Evolutionary conservation across 768 basidiomycete genomes (phyloP).

Genomic region (Cystobasidium ongulense): DNA sequence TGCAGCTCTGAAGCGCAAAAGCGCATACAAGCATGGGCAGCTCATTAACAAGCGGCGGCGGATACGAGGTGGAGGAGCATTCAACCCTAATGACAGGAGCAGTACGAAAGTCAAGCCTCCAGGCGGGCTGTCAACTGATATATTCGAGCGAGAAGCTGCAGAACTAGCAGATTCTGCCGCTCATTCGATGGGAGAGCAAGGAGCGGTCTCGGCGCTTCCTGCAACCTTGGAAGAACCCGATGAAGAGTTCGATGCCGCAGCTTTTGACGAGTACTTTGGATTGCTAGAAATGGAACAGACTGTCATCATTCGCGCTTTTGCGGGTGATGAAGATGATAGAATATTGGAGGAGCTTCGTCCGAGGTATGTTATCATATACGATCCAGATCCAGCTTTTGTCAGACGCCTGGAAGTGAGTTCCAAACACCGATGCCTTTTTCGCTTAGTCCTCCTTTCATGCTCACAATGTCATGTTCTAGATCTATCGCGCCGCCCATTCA

Average conservation of each 20-base stretch:
- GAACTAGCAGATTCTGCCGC: constrained; percentile 48
- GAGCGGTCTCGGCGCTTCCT: constrained; percentile 24
- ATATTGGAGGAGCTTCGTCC: constrained; percentile 78
- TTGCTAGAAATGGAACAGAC: constrained; percentile 68
- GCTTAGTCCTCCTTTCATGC: constrained; percentile 11
- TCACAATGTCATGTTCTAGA: constrained; percentile 50
- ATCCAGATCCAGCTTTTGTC: constrained; percentile 86
- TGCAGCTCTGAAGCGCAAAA: constrained; percentile 71
- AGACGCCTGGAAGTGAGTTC: constrained; percentile 72
- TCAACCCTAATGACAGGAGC: constrained; percentile 23
- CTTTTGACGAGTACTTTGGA: constrained; percentile 73
- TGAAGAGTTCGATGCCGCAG: constrained; percentile 45
- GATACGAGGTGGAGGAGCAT: constrained; percentile 61
- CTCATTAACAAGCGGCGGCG: constrained; percentile 56
- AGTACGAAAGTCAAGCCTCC: constrained; percentile 33
- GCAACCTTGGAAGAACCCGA: constrained; percentile 17
- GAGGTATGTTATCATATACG: constrained; percentile 88
- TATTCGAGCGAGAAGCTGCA: constrained; percentile 46
- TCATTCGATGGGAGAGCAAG: constrained; percentile 2
- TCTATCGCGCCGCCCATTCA: constrained; percentile 74
- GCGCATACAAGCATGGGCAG: constrained; percentile 50
- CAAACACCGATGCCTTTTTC: not conserved
- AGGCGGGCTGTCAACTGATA: constrained; percentile 31
- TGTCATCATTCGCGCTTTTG: constrained; percentile 75
- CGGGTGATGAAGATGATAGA: constrained; percentile 85